phyloP scores from a whole-genome alignment of 2,329 filamentous ascomycete species.

The Xylaria sp. region DNA sequence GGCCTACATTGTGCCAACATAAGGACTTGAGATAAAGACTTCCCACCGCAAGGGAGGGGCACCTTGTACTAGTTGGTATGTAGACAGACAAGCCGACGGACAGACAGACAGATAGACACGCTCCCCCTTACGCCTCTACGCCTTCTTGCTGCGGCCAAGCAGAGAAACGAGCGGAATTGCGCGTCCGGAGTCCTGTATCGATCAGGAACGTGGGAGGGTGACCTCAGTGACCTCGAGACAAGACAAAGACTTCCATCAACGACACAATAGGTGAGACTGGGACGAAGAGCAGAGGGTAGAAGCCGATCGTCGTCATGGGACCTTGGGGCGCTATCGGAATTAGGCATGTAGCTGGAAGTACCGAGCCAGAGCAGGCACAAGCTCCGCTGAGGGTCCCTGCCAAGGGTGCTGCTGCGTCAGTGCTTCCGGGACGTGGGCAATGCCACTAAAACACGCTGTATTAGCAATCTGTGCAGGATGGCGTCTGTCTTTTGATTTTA shows the following conservation, averaged over 20 bases:
- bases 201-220: constrained; percentile 23
- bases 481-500: too few species aligned
- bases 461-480: background rate
- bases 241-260: constrained; percentile 3
- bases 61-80: background rate
- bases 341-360: constrained; percentile 4
- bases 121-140: constrained; percentile 11
- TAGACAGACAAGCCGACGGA: too few species aligned
- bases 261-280: background rate
- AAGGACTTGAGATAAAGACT: constrained; percentile 12
- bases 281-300: background rate
- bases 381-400: constrained; percentile 7
- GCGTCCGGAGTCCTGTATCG: constrained; percentile 8
- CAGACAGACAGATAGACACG: constrained; percentile 12
- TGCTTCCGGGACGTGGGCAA: constrained; percentile 14
- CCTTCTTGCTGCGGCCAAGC: constrained; percentile 1
- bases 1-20: constrained; percentile 38
- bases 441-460: background rate
- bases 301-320: constrained; percentile 10
- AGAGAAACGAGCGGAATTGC: constrained; percentile 21
- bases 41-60: constrained; percentile 18
- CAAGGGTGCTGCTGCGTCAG: constrained; percentile 19
- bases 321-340: constrained; percentile 3
- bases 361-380: background rate
- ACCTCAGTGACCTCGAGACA: constrained; percentile 17